Evolutionary conservation across 2,329 filamentous ascomycete species (phyloP), one percentile per base, ranked within the genome.

Genomic region (Colletotrichum orchidophilum): DNA sequence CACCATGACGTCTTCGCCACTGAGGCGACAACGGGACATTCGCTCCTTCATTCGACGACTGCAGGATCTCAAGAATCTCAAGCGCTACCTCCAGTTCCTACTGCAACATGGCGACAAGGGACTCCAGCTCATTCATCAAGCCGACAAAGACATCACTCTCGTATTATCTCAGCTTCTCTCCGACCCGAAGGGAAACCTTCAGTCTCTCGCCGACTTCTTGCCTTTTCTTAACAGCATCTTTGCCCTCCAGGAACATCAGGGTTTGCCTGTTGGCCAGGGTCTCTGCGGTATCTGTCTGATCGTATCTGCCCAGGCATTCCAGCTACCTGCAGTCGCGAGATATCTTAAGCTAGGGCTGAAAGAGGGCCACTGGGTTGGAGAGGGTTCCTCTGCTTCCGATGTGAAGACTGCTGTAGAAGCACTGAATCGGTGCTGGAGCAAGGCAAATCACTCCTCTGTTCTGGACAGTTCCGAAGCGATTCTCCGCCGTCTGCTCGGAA

Each of bases 151-250:
- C n/a, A 64, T 72, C 9, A 53, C 66, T 18, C 42, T 31, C 9
- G 59, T 55, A 7, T 27, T 69, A 5, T 49, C 58, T 8, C 29
- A 18, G 21, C 13, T 53, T 24, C 54, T 65, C 33, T 46, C 58
- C 24, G 6, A 18, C 26, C 66, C 21, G 42, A 55, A 27, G 31
- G 42, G 50, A 12, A 54, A 15, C 42, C 24, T 2, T 6, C 24
- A 5, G 18, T 15, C 31, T n/a, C 46, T 63, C 31, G 3, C 58
- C 26, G 78, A 79, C 13, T 70, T 82, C 24, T 75, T 86, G 49
- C 71, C 76, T 1, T 80, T 86, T 60, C 73, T 87, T 27, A 83
- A 85, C 63, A 84, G 85, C 71, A 64, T 86, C 15, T 74, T 77
- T 29, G 76, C 82, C 53, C 79, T 78, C 53, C 74, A 84, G 11